Evolutionary conservation across 2,329 filamentous ascomycete species (phyloP), one percentile per base, ranked within the genome.

Genomic region (Exophiala spinifera): DNA sequence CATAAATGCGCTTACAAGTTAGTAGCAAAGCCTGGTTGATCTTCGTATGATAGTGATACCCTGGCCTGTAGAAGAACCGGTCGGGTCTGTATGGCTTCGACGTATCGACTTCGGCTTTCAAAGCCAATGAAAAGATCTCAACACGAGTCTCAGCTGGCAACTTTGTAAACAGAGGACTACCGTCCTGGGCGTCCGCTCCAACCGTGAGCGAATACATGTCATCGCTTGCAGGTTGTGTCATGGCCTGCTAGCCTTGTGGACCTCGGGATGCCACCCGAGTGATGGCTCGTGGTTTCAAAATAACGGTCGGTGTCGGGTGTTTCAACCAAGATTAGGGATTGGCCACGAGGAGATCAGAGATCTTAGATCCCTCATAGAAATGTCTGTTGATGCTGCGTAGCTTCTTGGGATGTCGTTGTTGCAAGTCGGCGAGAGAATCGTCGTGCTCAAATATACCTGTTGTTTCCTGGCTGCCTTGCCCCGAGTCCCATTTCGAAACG

Each of bases 101-200:
- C 8, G 49, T 50, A 39, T 66, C 61, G 19, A 59, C 42, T 39
- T 61, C 47, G 49, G 56, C 51, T 13, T 31, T 55, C 3, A 79
- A 63, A 0, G 66, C 71, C 42, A 66, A 67, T 8, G 65, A 53
- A 62, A 79, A 83, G 46, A 83, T 78, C 1, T 67, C 62, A 55
- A 70, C 69, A 51, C 80, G 75, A 13, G 82, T 60, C 62, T 83
- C 80, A 14, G 72, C 71, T 0, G 80, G 79, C 0, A 82, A 62
- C 1, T 56, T 14, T 1, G 51, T 37, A 58, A 75, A 77, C 0
- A 78, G 62, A 2, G 56, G 56, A 28, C 63, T 62, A 39, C 62
- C 51, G 1, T 28, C 40, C 55, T 67, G 63, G 15, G 28, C 19
- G 40, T 50, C 46, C n/a, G 36, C 46, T 31, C 17, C 19, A n/a